Evolutionary conservation across 2,329 filamentous ascomycete species (phyloP).

Genomic region (Trichoderma brevicompactum): DNA sequence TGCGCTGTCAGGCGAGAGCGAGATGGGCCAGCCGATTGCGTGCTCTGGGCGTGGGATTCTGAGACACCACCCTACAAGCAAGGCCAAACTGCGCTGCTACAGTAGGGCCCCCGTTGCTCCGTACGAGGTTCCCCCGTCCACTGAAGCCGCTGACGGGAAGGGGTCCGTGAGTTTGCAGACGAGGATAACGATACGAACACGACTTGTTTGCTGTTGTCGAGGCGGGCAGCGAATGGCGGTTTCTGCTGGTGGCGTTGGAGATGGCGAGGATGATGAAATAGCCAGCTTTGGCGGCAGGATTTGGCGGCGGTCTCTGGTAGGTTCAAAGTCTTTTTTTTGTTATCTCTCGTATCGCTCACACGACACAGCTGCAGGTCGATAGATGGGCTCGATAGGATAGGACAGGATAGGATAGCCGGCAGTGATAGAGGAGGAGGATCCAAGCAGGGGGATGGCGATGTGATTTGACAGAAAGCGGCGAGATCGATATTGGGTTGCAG

Average conservation of each 20-base stretch:
- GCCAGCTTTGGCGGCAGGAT: background rate
- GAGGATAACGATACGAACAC: slow-evolving; percentile 19
- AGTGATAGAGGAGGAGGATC: background rate
- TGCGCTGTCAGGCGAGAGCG: slow-evolving; percentile 15
- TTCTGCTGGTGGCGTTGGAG: background rate
- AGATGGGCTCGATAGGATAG: background rate
- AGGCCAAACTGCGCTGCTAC: background rate
- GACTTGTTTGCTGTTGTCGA: background rate
- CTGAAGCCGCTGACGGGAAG: background rate
- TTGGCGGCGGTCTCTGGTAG: background rate
- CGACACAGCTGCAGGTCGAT: slow-evolving; percentile 9
- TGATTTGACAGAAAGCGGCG: slow-evolving; percentile 5
- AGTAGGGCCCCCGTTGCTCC: slow-evolving; percentile 7
- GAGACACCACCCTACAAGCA: slow-evolving; percentile 27
- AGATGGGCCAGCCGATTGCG: slow-evolving; percentile 28
- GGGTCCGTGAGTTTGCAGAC: slow-evolving; percentile 3
- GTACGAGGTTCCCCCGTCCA: background rate
- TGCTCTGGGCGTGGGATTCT: slow-evolving; percentile 28
- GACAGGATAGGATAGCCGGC: no score
- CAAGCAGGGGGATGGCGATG: slow-evolving; percentile 9
- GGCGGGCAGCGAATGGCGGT: slow-evolving; percentile 12
- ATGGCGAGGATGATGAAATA: slow-evolving; percentile 22
- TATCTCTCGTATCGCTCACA: slow-evolving; percentile 9
- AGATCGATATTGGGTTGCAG: slow-evolving; percentile 18
- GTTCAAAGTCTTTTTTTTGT: background rate